Evolutionary conservation across 371 early-diverging fungal species (phyloP).

Genomic region (Mortierella sp.): DNA sequence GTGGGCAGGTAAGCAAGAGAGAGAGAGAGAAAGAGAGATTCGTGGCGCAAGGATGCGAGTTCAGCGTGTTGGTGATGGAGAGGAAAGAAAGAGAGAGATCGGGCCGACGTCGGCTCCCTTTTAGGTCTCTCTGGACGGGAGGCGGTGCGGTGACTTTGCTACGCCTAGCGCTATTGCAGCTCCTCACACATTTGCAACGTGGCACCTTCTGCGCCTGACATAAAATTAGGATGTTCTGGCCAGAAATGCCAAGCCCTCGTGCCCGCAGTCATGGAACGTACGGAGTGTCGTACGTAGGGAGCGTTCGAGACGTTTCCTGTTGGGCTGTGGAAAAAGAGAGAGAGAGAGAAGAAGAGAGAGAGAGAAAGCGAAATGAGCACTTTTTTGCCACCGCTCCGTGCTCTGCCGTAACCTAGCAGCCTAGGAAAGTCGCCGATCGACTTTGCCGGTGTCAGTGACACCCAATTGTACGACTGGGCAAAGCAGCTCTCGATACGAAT

Average conservation of each 20-base stretch:
- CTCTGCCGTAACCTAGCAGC: too few species aligned
- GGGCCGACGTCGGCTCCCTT: neutral
- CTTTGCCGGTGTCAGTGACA: too few species aligned
- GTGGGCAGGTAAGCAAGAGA: slow-evolving; percentile 3
- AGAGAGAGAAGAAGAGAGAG: too few species aligned
- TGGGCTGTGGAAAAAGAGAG: too few species aligned
- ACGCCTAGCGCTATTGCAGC: neutral
- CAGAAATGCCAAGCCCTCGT: slow-evolving; percentile 2
- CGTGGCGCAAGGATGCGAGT: neutral
- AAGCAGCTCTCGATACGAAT: too few species aligned
- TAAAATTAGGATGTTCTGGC: neutral
- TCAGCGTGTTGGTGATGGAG: slow-evolving; percentile 1
- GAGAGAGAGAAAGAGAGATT: slow-evolving; percentile 28
- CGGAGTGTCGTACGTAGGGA: too few species aligned
- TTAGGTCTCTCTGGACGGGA: slow-evolving; percentile 9
- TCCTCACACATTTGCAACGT: slow-evolving; percentile 24
- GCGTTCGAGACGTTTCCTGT: too few species aligned
- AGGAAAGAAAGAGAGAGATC: neutral
- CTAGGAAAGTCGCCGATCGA: too few species aligned
- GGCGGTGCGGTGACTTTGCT: neutral
- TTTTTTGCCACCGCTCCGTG: too few species aligned
- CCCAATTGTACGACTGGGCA: too few species aligned
- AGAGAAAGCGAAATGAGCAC: too few species aligned
- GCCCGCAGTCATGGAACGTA: neutral
- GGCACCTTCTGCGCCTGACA: slow-evolving; percentile 8